Base-by-base conservation (phyloP, 140 eudicot genomes). In the Cichorium intybus region DNA sequence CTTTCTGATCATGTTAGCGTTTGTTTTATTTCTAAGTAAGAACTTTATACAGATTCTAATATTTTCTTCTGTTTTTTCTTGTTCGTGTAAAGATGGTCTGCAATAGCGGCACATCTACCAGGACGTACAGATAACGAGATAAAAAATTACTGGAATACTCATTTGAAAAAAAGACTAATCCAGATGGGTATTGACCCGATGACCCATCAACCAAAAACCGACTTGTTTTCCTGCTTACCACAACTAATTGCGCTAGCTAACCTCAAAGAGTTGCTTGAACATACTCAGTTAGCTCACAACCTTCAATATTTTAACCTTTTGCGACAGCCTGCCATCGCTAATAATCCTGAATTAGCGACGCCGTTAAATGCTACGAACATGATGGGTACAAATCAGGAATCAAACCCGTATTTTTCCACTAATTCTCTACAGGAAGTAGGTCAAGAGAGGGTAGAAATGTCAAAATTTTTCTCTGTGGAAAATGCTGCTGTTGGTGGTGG, bases 171-270 rank as follows among this genome's bases (percentile, higher is more conserved):
- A 56, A 78, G 71, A 52, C 76, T 85, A 15, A 76, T 85, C 39
- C 85, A 85, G 9, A 85, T 82, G 88, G 94, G 94, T n/a, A 64
- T 82, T 66, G 94, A 85, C 79, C 94, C 94, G 41, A 74, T 85
- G 83, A 85, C 95, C 45, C 95, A 85, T 56, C 79, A 70, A 48
- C 95, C 95, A 7, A 53, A 87, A 66, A 86, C 95, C 31, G 90
- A 86, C 71, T 66, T 86, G 18, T 77, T 86, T 66, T 77, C 89
- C 4, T 82, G 82, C 87, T 69, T 86, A 8, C 95, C 88, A 4
- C 84, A 82, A 41, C 80, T 85, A 70, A 71, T 85, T 20, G 86
- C 89, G 10, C 71, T 85, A 14, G 95, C 89, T 27, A 79, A 71
- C 71, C 81, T 80, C 34, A 80, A 67, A 45, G 70, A 80, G 16